Percentiles rank a stretch among this genome's conserved stretches.
Evolutionary conservation across 108 stramenopile genomes (phyloP).

Genomic region (Pseudonitzschia delicatissima): DNA sequence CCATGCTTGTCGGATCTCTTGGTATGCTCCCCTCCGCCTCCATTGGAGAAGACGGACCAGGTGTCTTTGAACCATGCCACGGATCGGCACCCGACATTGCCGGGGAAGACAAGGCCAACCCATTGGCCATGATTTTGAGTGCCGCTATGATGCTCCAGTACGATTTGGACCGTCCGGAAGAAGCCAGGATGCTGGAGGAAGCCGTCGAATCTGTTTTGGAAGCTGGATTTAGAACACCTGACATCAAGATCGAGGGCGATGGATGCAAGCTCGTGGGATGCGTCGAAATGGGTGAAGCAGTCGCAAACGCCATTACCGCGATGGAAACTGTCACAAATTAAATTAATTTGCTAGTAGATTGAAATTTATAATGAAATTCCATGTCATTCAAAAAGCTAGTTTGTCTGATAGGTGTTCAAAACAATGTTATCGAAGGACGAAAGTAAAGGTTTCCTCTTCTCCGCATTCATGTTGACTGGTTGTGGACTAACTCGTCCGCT

Average conservation of each 20-base stretch:
- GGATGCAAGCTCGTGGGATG: constrained; percentile 87
- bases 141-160: constrained; percentile 98
- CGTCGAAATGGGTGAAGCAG: constrained; percentile 84
- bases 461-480: too few species aligned
- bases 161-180: constrained; percentile 88
- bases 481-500: too few species aligned
- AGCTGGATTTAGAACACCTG: constrained; percentile 84
- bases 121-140: constrained; percentile 95
- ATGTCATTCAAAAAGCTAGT: too few species aligned
- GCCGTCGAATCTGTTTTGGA: constrained; percentile 94
- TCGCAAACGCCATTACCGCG: constrained; percentile 62
- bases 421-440: too few species aligned
- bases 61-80: constrained; percentile 99
- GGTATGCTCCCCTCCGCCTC: constrained; percentile 98
- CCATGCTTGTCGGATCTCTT: constrained; percentile 96
- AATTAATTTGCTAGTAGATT: too few species aligned
- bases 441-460: too few species aligned
- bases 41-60: constrained; percentile 93
- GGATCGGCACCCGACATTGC: constrained; percentile 99
- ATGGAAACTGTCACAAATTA: constrained; percentile 34
- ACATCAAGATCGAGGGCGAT: constrained; percentile 90
- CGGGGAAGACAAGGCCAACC: constrained; percentile 95
- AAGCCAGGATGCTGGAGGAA: constrained; percentile 80
- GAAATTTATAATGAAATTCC: too few species aligned
- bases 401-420: too few species aligned